Evolutionary conservation across 75 land plant species (phyloP), one percentile per base, ranked within the genome.

Genomic region (Sequoiadendron giganteum): DNA sequence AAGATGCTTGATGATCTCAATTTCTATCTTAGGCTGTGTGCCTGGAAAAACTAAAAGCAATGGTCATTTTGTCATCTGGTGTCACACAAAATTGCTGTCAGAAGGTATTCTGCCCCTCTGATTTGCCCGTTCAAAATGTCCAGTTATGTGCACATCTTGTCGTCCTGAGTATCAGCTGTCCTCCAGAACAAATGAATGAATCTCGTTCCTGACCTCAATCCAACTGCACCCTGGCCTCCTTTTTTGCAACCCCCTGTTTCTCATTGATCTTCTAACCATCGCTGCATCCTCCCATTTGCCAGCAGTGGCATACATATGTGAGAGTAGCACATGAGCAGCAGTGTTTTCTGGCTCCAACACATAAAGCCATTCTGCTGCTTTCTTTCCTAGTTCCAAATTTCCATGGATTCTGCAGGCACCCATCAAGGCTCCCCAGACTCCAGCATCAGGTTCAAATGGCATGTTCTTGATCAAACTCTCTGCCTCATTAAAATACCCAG

Each of bases 371-470:
- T 48, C 88, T 56, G 70, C 89, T 36, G 89, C 87, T 65, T 43
- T 28, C 32, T 43, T 48, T 47, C 88, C 89, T 21, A 88, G 55
- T 39, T 86, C 72, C 47, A 55, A 40, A 3, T 36, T 85, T 36
- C 87, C 87, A 56, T 86, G 85, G 28, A 38, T 85, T 40, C 70
- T 52, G 82, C 88, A 88, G n/a, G 89, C 89, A 54, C 88, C 75
- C 54, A 88, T 88, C 78, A 88, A 77, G n/a, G 89, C 48, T 61
- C 58, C 86, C 89, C 89, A 88, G 10, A 85, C 61, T 48, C 61
- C 48, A n/a, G 89, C 56, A 36, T 58, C 55, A 38, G 89, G 86
- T 39, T 85, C 82, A 85, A 88, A 85, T 38, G 89, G 89, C 72
- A 88, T 86, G 32, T 84, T 86, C 49, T 65, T 47, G 70, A 88